Evolutionary conservation across 306 rosid genomes (phyloP), one percentile per base, ranked within the genome.

Genomic region (Cyamopsis tetragonoloba): DNA sequence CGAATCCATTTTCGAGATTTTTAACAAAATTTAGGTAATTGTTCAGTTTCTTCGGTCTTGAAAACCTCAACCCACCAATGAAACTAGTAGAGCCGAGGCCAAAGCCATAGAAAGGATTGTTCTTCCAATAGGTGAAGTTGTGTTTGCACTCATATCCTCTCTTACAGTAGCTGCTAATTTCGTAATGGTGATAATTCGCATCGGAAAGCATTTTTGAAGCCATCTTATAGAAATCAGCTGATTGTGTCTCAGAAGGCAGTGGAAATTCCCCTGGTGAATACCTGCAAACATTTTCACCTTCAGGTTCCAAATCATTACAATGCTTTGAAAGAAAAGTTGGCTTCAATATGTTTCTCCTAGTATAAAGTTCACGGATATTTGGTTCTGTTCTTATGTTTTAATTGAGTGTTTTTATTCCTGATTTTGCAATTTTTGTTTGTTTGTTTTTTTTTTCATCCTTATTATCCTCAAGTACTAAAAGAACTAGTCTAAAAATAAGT

Each of bases 71-170:
- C 24, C 97, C 92, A 7, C 83, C 88, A 18, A 90, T 66, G 61
- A 83, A 85, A 80, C 97, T 88, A 24, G 99, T 80, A 56, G 99
- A 82, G 70, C 96, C 97, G 1, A 95, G 95, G 80, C 97, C 97
- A 35, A 88, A 88, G 47, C 75, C 95, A 72, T 95, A 86, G 84
- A 90, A 88, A 26, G 96, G 95, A 13, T 71, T 74, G 89, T 95
- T 88, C 84, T 83, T 84, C 99, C 99, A 95, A 41, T 88, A 95
- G n/a, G 77, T 78, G 9, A n/a, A 77, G 53, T 95, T 88, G 83
- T 95, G 99, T 65, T 82, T 88, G 85, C 97, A 90, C 50, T 88
- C 88, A 54, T 81, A 95, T 11, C 95, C 96, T 27, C 56, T 75
- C 81, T 84, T 95, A 51, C 91, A 71, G 78, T 95, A 95, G 73